Percentiles rank a stretch among this genome's conserved stretches.
phyloP scores from a whole-genome alignment of 768 basidiomycete species.

The Suillus cothurnatus region DNA sequence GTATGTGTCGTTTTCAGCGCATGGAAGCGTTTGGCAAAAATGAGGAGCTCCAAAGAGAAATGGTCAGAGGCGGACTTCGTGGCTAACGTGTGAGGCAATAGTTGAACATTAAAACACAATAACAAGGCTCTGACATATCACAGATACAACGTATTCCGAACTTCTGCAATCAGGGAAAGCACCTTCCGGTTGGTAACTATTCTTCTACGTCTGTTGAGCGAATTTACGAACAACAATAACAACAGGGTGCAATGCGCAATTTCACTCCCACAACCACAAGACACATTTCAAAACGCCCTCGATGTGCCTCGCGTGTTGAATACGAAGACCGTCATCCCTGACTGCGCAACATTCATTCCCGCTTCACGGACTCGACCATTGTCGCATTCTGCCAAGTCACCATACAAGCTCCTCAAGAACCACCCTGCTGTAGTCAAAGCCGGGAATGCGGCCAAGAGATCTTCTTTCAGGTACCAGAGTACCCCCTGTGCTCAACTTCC shows the following conservation, averaged over 20 bases:
- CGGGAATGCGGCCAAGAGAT: conserved; percentile 41
- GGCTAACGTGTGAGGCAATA: conserved; percentile 49
- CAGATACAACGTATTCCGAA: conserved; percentile 54
- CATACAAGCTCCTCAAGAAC: conserved; percentile 49
- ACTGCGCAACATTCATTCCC: conserved; percentile 51
- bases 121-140: background rate
- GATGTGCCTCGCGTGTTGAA: conserved; percentile 42
- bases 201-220: background rate
- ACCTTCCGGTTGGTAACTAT: conserved; percentile 41
- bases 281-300: conserved; percentile 26
- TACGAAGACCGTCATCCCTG: conserved; percentile 50
- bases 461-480: conserved; percentile 53
- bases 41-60: conserved; percentile 48
- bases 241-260: conserved; percentile 51
- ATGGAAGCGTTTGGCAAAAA: conserved; percentile 45
- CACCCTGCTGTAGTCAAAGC: conserved; percentile 37
- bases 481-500: conserved; percentile 52
- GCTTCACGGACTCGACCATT: conserved; percentile 38
- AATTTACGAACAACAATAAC: background rate
- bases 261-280: conserved; percentile 48
- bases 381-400: conserved; percentile 46
- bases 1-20: conserved; percentile 44
- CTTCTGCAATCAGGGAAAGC: conserved; percentile 44
- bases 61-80: conserved; percentile 58
- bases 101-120: background rate